Conservation (phyloP, 495 filamentous ascomycete genomes). For the Rostrohypoxylon terebratum region DNA sequence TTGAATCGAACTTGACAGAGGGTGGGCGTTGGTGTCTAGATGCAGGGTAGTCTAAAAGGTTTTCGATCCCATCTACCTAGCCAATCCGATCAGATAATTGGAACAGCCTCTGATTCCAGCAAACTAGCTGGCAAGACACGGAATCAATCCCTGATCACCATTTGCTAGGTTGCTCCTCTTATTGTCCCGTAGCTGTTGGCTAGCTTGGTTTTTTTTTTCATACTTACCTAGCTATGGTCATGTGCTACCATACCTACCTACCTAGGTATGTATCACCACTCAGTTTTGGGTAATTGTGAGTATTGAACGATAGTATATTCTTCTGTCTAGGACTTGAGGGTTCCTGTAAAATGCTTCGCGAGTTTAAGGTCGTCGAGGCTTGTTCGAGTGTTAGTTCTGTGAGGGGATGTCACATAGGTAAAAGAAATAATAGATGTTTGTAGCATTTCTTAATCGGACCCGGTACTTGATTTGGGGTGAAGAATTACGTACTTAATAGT, state of each 20-base stretch:
- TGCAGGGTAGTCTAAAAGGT: constrained; percentile 21
- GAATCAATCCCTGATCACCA: constrained; percentile 29
- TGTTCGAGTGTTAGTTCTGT: constrained; percentile 27
- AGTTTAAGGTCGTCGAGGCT: constrained; percentile 30
- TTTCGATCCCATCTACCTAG: constrained; percentile 19
- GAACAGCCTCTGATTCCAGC: constrained; percentile 27
- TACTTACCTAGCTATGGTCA: constrained; percentile 32
- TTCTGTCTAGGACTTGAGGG: constrained; percentile 4
- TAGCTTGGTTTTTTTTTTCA: constrained; percentile 41
- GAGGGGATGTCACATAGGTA: constrained; percentile 27
- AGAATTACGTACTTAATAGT: constrained; percentile 40
- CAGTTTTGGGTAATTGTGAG: constrained; percentile 20
- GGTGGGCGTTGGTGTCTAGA: constrained; percentile 23
- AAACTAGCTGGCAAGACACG: constrained; percentile 32
- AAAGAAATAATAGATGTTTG: constrained; percentile 28
- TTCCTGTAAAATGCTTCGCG: constrained; percentile 11
- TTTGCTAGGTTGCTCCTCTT: constrained; percentile 37
- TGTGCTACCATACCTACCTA: constrained; percentile 39
- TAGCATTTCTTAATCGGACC: constrained; percentile 20
- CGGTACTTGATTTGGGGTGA: constrained; percentile 28
- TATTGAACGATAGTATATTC: constrained; percentile 37
- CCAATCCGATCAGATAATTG: constrained; percentile 39
- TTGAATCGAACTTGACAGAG: constrained; percentile 19
- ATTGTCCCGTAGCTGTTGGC: constrained; percentile 38
- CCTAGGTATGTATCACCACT: constrained; percentile 29